Conservation (phyloP, 2,329 filamentous ascomycete genomes). For the Pseudogymnoascus sp. region DNA sequence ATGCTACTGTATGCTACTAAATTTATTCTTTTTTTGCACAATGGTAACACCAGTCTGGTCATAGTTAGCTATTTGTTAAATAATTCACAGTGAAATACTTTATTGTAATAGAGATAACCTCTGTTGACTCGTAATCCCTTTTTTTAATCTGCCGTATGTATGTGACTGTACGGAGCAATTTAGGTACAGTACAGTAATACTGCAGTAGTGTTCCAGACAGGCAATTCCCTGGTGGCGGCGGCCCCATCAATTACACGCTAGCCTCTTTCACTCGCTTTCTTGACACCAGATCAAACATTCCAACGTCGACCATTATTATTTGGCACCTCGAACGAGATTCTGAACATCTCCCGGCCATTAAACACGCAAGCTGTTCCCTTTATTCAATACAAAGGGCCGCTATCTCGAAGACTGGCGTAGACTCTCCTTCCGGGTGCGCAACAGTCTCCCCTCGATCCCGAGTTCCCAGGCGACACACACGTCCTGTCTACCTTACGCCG, state of each 20-base stretch:
- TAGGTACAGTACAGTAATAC: conserved; percentile 1
- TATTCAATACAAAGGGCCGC: conserved; percentile 2
- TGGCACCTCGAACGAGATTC: background rate
- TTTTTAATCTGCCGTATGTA: background rate
- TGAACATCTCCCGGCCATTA: background rate
- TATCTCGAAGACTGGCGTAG: conserved; percentile 7
- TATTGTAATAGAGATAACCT: background rate
- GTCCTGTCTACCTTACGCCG: conserved; percentile 4
- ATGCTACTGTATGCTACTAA: background rate
- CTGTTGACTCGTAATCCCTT: background rate
- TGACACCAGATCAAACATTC: conserved; percentile 9
- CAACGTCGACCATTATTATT: background rate
- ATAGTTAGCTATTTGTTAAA: background rate
- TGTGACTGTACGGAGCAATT: background rate
- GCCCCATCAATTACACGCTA: conserved; percentile 5
- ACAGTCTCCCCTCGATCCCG: background rate
- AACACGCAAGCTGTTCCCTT: background rate
- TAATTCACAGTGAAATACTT: background rate
- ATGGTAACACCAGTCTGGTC: background rate
- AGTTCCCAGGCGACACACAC: conserved; percentile 6
- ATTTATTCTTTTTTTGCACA: background rate
- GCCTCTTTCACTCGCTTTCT: conserved; percentile 7
- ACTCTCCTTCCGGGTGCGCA: background rate
- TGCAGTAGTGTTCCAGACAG: conserved; percentile 2
- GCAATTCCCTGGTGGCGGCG: background rate